phyloP scores from a whole-genome alignment of 768 basidiomycete species.

The Calvatia gigantea region DNA sequence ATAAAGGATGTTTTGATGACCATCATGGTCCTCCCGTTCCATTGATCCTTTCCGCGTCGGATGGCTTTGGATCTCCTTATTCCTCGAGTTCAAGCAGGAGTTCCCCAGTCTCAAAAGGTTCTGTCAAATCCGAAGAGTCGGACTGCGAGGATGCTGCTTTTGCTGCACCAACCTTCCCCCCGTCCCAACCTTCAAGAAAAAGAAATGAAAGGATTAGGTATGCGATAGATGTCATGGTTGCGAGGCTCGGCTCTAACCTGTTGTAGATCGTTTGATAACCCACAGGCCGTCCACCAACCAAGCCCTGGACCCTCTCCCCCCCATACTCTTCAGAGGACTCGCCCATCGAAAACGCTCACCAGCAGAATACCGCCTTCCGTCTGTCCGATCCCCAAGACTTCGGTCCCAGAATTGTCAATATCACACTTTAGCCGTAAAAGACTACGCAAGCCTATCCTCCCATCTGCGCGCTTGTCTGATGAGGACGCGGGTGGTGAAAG shows the following conservation, averaged over 20 bases:
- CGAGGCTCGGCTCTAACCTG: not conserved
- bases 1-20: constrained; percentile 3
- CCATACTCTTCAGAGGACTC: constrained; percentile 5
- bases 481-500: constrained; percentile 32
- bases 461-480: not conserved
- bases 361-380: constrained; percentile 10
- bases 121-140: constrained; percentile 1
- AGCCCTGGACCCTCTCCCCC: constrained; percentile 9
- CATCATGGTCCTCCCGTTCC: constrained; percentile 3
- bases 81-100: constrained; percentile 6
- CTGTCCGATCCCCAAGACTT: not conserved
- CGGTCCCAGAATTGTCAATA: not conserved
- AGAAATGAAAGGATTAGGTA: constrained; percentile 7
- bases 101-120: not conserved
- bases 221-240: not conserved
- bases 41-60: not conserved
- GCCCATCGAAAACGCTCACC: constrained; percentile 11
- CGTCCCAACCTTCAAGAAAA: not conserved
- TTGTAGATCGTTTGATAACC: constrained; percentile 2
- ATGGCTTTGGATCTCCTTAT: constrained; percentile 10
- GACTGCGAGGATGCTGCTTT: not conserved
- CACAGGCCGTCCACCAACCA: not conserved
- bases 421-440: constrained; percentile 1
- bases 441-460: not conserved
- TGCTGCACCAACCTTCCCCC: not conserved